These are phyloP conservation scores for Suillus sp. DNA, from an alignment of 768 basidiomycete genomes.

Conservation along the genomic window DNA sequence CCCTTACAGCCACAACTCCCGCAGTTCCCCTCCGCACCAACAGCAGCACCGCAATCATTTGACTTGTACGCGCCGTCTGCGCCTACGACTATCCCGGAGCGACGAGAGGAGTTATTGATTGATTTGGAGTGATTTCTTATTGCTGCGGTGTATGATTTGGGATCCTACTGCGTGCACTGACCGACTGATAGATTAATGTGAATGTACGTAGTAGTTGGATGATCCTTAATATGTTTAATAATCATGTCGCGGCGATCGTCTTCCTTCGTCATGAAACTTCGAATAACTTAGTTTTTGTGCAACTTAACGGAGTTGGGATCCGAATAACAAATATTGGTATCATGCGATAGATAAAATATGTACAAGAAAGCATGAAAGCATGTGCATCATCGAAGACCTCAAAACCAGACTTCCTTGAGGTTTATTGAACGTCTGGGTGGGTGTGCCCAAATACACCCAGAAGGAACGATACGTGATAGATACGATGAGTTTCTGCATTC, in stretches of 20 bases:
- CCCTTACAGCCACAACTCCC: conserved; percentile 41
- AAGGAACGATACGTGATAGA: background rate
- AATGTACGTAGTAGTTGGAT: background rate
- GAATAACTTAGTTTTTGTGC: too few species aligned
- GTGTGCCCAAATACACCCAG: background rate
- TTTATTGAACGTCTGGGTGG: background rate
- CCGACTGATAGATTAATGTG: background rate
- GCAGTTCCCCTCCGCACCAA: conserved; percentile 68
- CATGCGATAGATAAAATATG: too few species aligned
- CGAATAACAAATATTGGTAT: too few species aligned
- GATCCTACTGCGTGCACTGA: too few species aligned
- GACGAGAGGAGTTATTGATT: conserved; percentile 60
- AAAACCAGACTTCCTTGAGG: background rate
- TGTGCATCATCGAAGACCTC: background rate
- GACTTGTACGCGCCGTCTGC: conserved; percentile 50
- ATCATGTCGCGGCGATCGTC: background rate
- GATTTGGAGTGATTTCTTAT: conserved; percentile 34
- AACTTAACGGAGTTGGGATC: too few species aligned
- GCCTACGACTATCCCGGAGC: conserved; percentile 53
- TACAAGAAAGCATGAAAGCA: too few species aligned
- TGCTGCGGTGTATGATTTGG: background rate
- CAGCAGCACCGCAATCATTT: conserved; percentile 55
- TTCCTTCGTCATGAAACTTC: background rate
- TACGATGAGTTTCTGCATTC: background rate
- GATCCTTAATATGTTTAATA: background rate